These are phyloP conservation scores for Inonotus hispidus DNA, from an alignment of 1,284 basidiomycete genomes.

Conservation along the genomic window DNA sequence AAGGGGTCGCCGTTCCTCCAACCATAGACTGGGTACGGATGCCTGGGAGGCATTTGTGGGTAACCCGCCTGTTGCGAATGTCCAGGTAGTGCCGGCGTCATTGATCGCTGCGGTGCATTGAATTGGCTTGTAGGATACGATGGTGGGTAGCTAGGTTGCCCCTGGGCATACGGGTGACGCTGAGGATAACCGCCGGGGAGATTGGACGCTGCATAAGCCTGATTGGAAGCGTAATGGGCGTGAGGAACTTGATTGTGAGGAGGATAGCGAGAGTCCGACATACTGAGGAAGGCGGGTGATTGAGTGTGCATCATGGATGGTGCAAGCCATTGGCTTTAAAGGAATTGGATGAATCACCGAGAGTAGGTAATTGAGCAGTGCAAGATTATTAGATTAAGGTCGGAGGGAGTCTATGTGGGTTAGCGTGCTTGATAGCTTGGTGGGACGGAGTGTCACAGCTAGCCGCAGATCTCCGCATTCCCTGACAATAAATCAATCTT, in stretches of 20 bases:
- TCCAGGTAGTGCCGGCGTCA: constrained; percentile 12
- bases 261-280: constrained; percentile 19
- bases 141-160: constrained; percentile 9
- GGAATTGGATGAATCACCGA: constrained; percentile 7
- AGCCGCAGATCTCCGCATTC: constrained; percentile 19
- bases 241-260: constrained; percentile 10
- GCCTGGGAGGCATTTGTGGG: constrained; percentile 7
- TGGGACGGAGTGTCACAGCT: constrained; percentile 8
- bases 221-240: constrained; percentile 1
- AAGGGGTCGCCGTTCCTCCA: background rate
- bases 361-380: constrained; percentile 10
- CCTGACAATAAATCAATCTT: constrained; percentile 17
- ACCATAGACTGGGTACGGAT: constrained; percentile 13
- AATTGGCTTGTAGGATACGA: constrained; percentile 10
- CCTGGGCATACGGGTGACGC: constrained; percentile 5
- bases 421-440: constrained; percentile 14
- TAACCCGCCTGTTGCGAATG: constrained; percentile 8
- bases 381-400: constrained; percentile 1
- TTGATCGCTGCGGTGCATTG: constrained; percentile 6
- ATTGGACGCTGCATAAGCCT: constrained; percentile 7
- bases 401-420: constrained; percentile 2
- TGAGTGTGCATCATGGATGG: background rate
- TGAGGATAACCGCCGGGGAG: constrained; percentile 6
- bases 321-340: constrained; percentile 12
- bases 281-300: constrained; percentile 4